Percentiles rank a stretch among this genome's conserved stretches.
phyloP scores from a whole-genome alignment of 1,284 basidiomycete genomes.

The Ceratobasidium sp. region DNA sequence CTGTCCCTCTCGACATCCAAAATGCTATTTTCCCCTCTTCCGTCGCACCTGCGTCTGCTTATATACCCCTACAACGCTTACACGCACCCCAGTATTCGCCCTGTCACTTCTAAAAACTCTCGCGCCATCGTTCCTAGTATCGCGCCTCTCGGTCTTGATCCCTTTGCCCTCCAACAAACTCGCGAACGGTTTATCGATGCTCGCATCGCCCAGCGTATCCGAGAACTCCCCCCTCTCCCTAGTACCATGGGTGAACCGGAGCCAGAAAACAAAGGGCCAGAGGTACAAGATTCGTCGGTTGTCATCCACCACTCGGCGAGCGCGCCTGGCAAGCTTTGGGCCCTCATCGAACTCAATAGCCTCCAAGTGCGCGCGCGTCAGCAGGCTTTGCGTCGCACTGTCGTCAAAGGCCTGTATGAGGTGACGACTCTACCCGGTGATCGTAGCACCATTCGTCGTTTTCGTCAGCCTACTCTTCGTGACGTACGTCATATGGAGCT shows the following conservation, averaged over 20 bases:
- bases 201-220: conserved; percentile 89
- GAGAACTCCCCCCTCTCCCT: conserved; percentile 88
- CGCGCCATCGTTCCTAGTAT: conserved; percentile 88
- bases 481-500: conserved; percentile 94
- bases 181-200: conserved; percentile 93
- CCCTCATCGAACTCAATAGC: conserved; percentile 94
- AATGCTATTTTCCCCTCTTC: too few species aligned
- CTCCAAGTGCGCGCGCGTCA: conserved; percentile 95
- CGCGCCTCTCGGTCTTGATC: conserved; percentile 94
- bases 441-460: conserved; percentile 90
- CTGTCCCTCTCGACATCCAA: conserved; percentile 48
- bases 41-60: conserved; percentile 80
- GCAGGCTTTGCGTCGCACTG: conserved; percentile 84
- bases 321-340: conserved; percentile 85
- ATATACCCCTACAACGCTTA: conserved; percentile 98
- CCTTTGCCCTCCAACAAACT: conserved; percentile 91
- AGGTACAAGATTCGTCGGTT: conserved; percentile 52
- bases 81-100: conserved; percentile 81
- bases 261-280: conserved; percentile 68
- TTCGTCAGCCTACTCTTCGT: conserved; percentile 88
- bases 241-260: conserved; percentile 86
- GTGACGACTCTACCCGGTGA: conserved; percentile 94
- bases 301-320: conserved; percentile 67
- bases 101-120: conserved; percentile 81
- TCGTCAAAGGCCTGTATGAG: conserved; percentile 90